Base-by-base conservation (phyloP, 2,329 filamentous ascomycete species). In the Alternaria brassicae region DNA sequence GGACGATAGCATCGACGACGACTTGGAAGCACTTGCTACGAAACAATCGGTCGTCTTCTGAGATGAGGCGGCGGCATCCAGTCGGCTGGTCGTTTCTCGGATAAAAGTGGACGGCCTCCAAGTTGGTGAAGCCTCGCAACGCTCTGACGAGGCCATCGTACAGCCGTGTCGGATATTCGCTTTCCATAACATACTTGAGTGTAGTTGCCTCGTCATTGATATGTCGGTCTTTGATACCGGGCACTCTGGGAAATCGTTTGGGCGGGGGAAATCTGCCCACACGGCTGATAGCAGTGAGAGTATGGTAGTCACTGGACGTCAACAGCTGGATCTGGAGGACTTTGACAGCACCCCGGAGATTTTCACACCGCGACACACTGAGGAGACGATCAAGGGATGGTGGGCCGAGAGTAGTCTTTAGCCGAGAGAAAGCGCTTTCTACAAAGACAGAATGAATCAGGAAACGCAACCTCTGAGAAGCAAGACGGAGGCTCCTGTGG, bases 231-330 rank as follows among this genome's bases (percentile, higher is more conserved):
- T 59, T 65, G 28, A 72, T 51, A 17, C 63, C 60, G 12, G 65
- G 48, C 1, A 71, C 56, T 28, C 57, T 62, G 8, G 65, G 57
- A 23, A 74, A 73, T 15, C 72, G 70, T 40, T 73, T 74, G 27
- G 72, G 72, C 8, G 71, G 70, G 13, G 71, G 71, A 36, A 66
- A 71, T 12, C 66, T 65, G 23, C 70, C 70, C 15, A 72, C 62
- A 13, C 66, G 62, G 8, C 47, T 53, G 27, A 74, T 72, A 7
- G 66, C 60, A 17, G 34, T 53, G 37, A 75, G 47, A 9, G 59
- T 50, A 13, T 62, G 57, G 53, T 73, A 73, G 52, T 73, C 67
- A 28, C 53, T 57, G 17, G 68, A 62, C 25, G 65, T 72, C 25
- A 72, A 53, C 19, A 74, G 57, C 28, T 63, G 68, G 28, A 74